A percentile compares a stretch with the other conserved stretches of the same genome.
Conservation (phyloP, 2,329 filamentous ascomycete species). For the Colletotrichum shisoi region DNA sequence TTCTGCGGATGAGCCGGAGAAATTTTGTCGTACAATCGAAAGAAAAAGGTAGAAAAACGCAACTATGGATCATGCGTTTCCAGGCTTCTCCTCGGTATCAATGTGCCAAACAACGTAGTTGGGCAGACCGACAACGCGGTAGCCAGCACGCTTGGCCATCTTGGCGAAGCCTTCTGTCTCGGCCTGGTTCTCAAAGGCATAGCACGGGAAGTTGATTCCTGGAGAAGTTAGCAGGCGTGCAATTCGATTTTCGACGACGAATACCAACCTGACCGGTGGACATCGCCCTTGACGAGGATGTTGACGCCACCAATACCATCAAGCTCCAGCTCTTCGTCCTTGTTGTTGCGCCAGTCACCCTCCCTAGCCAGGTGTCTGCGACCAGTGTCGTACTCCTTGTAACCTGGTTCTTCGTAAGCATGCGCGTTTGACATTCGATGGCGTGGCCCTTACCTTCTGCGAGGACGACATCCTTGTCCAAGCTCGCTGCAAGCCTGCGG, state of each 20-base stretch:
- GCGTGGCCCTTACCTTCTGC: slow-evolving; percentile 74
- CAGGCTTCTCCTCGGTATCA: slow-evolving; percentile 92
- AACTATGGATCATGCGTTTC: slow-evolving; percentile 65
- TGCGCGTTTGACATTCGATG: background rate
- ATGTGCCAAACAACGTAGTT: slow-evolving; percentile 99
- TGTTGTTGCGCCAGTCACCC: slow-evolving; percentile 92
- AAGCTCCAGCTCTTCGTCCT: slow-evolving; percentile 88
- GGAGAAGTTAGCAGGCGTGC: slow-evolving; percentile 2
- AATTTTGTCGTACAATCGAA: slow-evolving; percentile 38
- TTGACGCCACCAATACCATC: slow-evolving; percentile 97
- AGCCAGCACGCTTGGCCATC: slow-evolving; percentile 96
- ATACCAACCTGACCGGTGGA: slow-evolving; percentile 84
- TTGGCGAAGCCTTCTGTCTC: slow-evolving; percentile 99
- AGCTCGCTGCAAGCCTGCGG: slow-evolving; percentile 72
- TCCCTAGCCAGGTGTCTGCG: slow-evolving; percentile 88
- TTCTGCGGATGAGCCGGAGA: slow-evolving; percentile 37
- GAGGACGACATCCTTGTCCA: slow-evolving; percentile 82
- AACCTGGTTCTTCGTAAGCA: slow-evolving; percentile 64
- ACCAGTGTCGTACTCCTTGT: slow-evolving; percentile 91
- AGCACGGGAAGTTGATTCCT: slow-evolving; percentile 98
- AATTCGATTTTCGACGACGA: background rate
- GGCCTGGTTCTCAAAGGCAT: slow-evolving; percentile 97
- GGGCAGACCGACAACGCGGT: slow-evolving; percentile 87
- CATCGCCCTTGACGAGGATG: slow-evolving; percentile 96
- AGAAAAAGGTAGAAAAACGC: slow-evolving; percentile 25